Conservation (phyloP, 2,329 filamentous ascomycete species). For the Aureobasidium sp. region DNA sequence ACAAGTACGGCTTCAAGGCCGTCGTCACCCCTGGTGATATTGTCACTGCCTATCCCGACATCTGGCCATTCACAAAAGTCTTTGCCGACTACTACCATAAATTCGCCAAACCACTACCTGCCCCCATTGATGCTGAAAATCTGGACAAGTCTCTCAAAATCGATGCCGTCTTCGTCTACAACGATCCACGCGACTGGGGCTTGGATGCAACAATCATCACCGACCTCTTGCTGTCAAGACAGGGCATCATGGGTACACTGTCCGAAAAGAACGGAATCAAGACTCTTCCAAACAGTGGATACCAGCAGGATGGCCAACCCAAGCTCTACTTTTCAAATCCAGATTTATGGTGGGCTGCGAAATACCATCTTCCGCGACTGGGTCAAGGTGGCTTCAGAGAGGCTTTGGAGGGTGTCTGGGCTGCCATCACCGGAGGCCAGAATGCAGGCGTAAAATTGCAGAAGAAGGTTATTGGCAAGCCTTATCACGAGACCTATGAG, state of each 20-base stretch:
- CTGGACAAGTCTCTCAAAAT: constrained; percentile 59
- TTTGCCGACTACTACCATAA: constrained; percentile 55
- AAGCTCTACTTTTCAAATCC: constrained; percentile 81
- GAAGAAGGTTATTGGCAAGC: constrained; percentile 75
- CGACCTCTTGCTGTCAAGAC: constrained; percentile 71
- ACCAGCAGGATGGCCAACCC: constrained; percentile 75
- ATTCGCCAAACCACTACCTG: constrained; percentile 53
- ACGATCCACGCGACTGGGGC: constrained; percentile 94
- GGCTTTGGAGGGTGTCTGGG: constrained; percentile 74
- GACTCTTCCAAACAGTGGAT: constrained; percentile 65
- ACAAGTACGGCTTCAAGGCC: constrained; percentile 68
- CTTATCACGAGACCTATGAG: constrained; percentile 66
- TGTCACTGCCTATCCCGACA: constrained; percentile 60
- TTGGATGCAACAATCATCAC: constrained; percentile 78
- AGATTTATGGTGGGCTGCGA: constrained; percentile 82
- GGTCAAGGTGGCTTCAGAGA: constrained; percentile 88
- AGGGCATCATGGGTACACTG: constrained; percentile 75
- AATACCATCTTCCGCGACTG: constrained; percentile 75
- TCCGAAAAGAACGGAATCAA: constrained; percentile 62
- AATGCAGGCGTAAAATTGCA: constrained; percentile 43
- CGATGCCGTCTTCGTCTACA: constrained; percentile 88
- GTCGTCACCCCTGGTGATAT: constrained; percentile 86
- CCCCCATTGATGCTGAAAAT: constrained; percentile 38
- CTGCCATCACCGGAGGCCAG: constrained; percentile 56
- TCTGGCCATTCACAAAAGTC: constrained; percentile 77